These are phyloP conservation scores for Jacaranda mimosifolia DNA, from an alignment of 257 asterid genomes.

Conservation along the genomic window DNA sequence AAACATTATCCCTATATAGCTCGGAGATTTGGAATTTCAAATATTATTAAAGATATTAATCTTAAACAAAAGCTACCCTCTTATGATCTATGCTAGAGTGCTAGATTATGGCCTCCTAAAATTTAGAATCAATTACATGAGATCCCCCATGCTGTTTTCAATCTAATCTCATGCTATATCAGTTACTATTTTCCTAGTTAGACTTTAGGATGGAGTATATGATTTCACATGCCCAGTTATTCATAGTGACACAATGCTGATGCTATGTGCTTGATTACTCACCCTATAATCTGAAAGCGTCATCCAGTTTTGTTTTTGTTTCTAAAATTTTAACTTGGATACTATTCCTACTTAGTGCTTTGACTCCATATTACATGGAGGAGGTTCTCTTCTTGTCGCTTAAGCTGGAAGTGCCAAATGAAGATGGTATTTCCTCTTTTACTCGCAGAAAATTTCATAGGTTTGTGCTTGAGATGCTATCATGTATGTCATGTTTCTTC, in stretches of 20 bases:
- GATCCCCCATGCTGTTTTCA: too few species aligned
- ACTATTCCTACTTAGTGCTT: slow-evolving; percentile 56
- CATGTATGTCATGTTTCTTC: slow-evolving; percentile 47
- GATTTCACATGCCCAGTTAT: not conserved
- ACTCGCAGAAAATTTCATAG: slow-evolving; percentile 95
- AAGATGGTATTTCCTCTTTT: slow-evolving; percentile 94
- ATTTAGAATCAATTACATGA: too few species aligned
- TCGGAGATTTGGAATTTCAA: not conserved
- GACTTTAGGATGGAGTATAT: too few species aligned
- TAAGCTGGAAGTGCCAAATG: slow-evolving; percentile 84
- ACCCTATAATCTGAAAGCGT: not conserved
- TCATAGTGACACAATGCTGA: slow-evolving; percentile 1
- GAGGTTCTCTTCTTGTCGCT: slow-evolving; percentile 87
- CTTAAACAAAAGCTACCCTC: too few species aligned
- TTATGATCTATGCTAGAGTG: too few species aligned
- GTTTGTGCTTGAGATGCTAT: slow-evolving; percentile 49
- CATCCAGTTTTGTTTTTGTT: not conserved
- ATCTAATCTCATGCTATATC: too few species aligned
- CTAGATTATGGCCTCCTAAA: too few species aligned
- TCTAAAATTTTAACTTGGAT: slow-evolving; percentile 4
- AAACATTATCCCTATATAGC: too few species aligned
- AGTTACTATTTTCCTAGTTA: too few species aligned
- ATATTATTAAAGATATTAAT: not conserved
- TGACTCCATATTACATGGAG: slow-evolving; percentile 92
- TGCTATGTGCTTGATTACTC: not conserved